Evolutionary conservation across 768 basidiomycete genomes (phyloP).

Genomic region (Trichaptum fuscoviolaceum): DNA sequence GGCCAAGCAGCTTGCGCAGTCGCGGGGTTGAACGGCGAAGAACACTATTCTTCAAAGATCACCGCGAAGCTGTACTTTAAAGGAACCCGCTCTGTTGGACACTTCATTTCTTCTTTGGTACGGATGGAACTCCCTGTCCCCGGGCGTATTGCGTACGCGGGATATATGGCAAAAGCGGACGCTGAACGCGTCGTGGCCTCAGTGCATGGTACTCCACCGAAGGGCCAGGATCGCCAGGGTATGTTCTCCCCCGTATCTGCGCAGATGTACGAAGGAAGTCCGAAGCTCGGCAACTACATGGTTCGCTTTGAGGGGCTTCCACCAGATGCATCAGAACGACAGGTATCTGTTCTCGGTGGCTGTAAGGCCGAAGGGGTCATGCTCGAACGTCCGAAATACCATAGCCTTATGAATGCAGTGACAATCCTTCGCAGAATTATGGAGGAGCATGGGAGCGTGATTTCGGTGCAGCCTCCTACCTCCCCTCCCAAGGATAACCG

Average conservation of each 20-base stretch:
- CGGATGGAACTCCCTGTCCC: conserved; percentile 60
- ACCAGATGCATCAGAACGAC: conserved; percentile 32
- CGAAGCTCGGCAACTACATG: conserved; percentile 39
- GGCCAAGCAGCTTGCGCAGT: conserved; percentile 51
- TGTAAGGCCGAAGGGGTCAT: conserved; percentile 40
- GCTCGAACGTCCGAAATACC: conserved; percentile 45
- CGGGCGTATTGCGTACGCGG: conserved; percentile 50
- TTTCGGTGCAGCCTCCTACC: conserved; percentile 42
- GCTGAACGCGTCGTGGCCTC: conserved; percentile 48
- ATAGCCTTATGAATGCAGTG: conserved; percentile 26
- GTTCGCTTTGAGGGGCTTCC: conserved; percentile 58
- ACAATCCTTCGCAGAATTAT: conserved; percentile 35
- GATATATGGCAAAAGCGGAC: conserved; percentile 45
- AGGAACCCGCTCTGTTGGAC: conserved; percentile 27
- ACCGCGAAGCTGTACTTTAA: conserved; percentile 40
- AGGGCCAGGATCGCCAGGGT: conserved; percentile 25
- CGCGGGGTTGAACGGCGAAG: conserved; percentile 41
- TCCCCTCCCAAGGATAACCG: conserved; percentile 46
- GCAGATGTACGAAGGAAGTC: conserved; percentile 48
- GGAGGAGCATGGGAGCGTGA: conserved; percentile 31
- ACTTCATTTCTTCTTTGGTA: conserved; percentile 49
- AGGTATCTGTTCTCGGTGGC: conserved; percentile 23
- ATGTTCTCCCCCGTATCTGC: conserved; percentile 32
- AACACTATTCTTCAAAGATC: conserved; percentile 34
- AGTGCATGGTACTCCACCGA: conserved; percentile 30